Evolutionary conservation across 192 early-diverging fungal genomes (phyloP).

Genomic region (Phlyctochytrium arcticum): DNA sequence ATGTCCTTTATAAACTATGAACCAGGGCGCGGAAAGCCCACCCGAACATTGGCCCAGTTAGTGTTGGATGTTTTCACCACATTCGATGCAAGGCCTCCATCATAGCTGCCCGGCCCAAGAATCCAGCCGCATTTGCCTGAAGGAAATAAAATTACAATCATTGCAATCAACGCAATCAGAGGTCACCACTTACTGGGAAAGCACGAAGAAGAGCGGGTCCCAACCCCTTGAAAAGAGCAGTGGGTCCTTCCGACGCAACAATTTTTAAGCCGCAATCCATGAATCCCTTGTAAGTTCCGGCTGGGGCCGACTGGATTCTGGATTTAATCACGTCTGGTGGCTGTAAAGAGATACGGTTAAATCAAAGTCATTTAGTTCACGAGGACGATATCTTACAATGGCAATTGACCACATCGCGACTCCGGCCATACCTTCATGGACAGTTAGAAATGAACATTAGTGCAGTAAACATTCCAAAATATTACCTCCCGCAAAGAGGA

Average conservation of each 20-base stretch:
- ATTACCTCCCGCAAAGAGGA: constrained; percentile 87
- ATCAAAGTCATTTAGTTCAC: not conserved
- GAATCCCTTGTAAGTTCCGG: constrained; percentile 78
- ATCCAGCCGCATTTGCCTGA: constrained; percentile 55
- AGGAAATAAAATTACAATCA: not conserved
- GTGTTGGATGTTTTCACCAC: too few relatives aligned
- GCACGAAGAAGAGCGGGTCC: constrained; percentile 89
- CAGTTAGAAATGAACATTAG: not conserved
- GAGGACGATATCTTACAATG: constrained; percentile 42
- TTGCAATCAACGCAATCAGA: not conserved
- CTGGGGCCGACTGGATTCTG: constrained; percentile 82
- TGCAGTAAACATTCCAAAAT: not conserved
- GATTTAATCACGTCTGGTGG: constrained; percentile 90
- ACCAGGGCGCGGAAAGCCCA: too few relatives aligned
- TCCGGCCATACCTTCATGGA: constrained; percentile 92
- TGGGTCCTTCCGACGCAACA: constrained; percentile 68
- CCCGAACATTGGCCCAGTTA: too few relatives aligned
- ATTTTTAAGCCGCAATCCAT: constrained; percentile 68
- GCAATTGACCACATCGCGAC: constrained; percentile 97
- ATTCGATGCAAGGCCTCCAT: constrained; percentile 47
- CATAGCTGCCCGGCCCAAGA: constrained; percentile 43
- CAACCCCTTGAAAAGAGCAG: constrained; percentile 81
- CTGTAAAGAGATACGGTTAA: not conserved
- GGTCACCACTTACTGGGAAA: constrained; percentile 50
- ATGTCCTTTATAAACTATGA: too few relatives aligned